Conservation (phyloP, 257 asterid genomes). For the Cynanchum wilfordii region DNA sequence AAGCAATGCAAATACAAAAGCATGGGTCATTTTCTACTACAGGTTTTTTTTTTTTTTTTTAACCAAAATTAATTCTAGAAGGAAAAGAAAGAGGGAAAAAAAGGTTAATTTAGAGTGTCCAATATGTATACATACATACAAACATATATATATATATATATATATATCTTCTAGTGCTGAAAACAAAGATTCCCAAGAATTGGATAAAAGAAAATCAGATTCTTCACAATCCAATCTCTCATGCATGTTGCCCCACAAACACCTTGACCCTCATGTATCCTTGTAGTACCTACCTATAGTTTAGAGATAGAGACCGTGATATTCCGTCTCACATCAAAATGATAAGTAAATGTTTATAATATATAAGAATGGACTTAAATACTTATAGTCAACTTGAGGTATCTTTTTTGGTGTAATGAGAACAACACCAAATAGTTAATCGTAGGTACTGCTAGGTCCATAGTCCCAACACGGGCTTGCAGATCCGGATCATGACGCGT, state of each 20-base stretch:
- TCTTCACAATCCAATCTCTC: slow-evolving; percentile 41
- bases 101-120: slow-evolving; percentile 10
- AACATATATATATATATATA: slow-evolving; percentile 9
- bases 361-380: no score
- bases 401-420: no score
- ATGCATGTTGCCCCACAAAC: background rate
- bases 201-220: slow-evolving; percentile 38
- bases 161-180: background rate
- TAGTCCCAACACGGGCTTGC: no score
- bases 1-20: slow-evolving; percentile 13
- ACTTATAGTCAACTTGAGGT: no score
- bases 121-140: slow-evolving; percentile 16
- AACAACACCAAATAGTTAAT: no score
- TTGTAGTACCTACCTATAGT: background rate
- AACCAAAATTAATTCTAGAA: background rate
- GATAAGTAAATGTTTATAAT: no score
- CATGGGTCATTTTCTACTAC: slow-evolving; percentile 21
- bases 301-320: slow-evolving; percentile 9
- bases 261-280: slow-evolving; percentile 21
- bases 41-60: background rate
- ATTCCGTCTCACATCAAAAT: no score
- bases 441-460: no score
- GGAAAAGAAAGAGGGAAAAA: slow-evolving; percentile 16
- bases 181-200: slow-evolving; percentile 33
- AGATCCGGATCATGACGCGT: no score